These are phyloP conservation scores for Lycium barbarum DNA, from an alignment of 257 asterid species.

Conservation along the genomic window DNA sequence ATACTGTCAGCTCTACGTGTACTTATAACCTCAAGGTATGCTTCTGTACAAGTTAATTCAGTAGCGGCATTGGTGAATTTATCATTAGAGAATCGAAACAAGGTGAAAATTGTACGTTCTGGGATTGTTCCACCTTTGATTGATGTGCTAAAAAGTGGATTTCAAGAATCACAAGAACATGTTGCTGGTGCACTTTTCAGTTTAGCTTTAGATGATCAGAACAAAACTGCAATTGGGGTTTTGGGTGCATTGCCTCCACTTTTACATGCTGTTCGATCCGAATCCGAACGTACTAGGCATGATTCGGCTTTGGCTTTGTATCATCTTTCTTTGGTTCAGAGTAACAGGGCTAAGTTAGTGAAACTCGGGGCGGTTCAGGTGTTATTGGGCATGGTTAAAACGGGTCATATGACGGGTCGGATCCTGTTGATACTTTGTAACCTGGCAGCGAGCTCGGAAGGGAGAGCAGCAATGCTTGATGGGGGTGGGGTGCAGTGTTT, in stretches of 20 bases:
- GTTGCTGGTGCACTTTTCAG: conserved; percentile 95
- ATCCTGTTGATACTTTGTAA: conserved; percentile 69
- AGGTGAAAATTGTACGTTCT: conserved; percentile 84
- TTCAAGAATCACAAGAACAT: conserved; percentile 81
- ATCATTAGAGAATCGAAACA: conserved; percentile 80
- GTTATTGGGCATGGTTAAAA: conserved; percentile 67
- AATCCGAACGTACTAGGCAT: conserved; percentile 80
- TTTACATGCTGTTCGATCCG: conserved; percentile 74
- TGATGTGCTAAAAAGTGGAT: conserved; percentile 69
- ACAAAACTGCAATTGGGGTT: conserved; percentile 90
- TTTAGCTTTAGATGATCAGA: conserved; percentile 81
- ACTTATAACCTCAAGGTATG: conserved; percentile 60
- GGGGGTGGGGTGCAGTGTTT: conserved; percentile 70
- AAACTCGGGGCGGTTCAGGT: conserved; percentile 76
- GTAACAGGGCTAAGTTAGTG: conserved; percentile 81
- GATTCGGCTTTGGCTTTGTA: conserved; percentile 86
- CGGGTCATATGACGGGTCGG: conserved; percentile 71
- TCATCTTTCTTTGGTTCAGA: conserved; percentile 79
- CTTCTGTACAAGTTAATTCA: conserved; percentile 74
- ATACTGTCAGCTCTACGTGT: conserved; percentile 59
- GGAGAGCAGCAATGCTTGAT: conserved; percentile 81
- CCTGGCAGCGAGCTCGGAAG: conserved; percentile 74
- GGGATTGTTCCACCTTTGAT: conserved; percentile 86
- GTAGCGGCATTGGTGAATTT: conserved; percentile 83
- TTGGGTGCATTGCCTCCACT: conserved; percentile 91